Base-by-base conservation (phyloP, 768 basidiomycete genomes). In the Auricularia cornea region DNA sequence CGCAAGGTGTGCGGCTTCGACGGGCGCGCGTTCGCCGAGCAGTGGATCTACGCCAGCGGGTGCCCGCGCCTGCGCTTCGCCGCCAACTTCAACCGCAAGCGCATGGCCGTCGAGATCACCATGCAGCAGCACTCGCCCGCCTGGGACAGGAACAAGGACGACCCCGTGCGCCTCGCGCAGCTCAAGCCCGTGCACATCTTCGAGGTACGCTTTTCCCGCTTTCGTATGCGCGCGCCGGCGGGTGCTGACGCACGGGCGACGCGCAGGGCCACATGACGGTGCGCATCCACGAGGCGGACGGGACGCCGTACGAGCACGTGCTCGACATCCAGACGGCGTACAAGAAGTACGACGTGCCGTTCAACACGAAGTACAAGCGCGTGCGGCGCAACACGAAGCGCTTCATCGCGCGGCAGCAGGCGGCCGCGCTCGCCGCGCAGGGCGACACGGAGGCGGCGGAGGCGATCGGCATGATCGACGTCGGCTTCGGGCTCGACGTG, bases 1-100 rank as follows among this genome's bases (percentile, higher is more conserved):
- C 81, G 95, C 68, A 98, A 95, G 75, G 90, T 95, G 65, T 92
- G 91, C 70, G 92, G 94, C 11, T 89, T 92, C 20, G 96, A 98
- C 71, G 83, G 90, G 28, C 82, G 90, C 62, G 83, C 85, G 31
- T 99, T 99, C 71, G 92, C 93, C n/a, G 94, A 98, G 70, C 96
- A 98, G 73, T 99, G 97, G 97, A 93, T 99, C 66, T 97, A 94
- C 70, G 95, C 95, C 14, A 94, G 91, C 72, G 97, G 97, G 26
- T 97, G 94, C 72, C 97, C 97, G 0, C 83, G 87, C 2, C 94
- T 99, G 72, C 84, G 83, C 0, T 90, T 99, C 72, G 85, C 86
- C 14, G 94, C 96, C 1, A 87, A 86, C 38, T 98, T 98, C 76
- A 96, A 98, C 73, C 81, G 94, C 70, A 98, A 98, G 82, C 94